Conservation (phyloP, 1,139 yeast species). For the Yamadazyma oceani region DNA sequence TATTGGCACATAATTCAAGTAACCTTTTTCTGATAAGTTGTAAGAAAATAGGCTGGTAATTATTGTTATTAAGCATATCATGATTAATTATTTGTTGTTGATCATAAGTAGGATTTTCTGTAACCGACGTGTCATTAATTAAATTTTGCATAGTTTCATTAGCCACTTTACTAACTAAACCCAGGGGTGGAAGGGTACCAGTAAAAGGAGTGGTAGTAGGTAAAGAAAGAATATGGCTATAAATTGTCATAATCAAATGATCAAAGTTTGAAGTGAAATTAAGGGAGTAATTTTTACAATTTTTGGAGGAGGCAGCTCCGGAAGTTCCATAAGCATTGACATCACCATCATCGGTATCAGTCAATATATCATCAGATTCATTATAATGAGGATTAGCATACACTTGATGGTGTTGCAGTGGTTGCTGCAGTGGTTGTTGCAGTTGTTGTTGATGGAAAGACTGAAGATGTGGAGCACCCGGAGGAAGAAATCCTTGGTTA, state of each 20-base stretch:
- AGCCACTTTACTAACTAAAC: constrained; percentile 44
- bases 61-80: constrained; percentile 33
- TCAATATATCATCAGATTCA: constrained; percentile 46
- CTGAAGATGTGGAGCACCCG: constrained; percentile 6
- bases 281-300: constrained; percentile 34
- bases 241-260: constrained; percentile 36
- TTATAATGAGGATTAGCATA: constrained; percentile 34
- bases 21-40: constrained; percentile 45
- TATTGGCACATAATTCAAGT: constrained; percentile 38
- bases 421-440: constrained; percentile 3
- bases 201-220: constrained; percentile 51
- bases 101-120: constrained; percentile 31
- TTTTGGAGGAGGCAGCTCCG: constrained; percentile 19
- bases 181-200: constrained; percentile 46
- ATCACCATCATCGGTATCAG: constrained; percentile 39
- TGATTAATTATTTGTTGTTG: constrained; percentile 32
- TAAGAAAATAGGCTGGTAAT: constrained; percentile 43
- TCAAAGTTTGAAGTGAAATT: constrained; percentile 40
- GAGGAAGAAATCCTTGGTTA: constrained; percentile 5
- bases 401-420: constrained; percentile 12
- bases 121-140: constrained; percentile 19
- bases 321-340: not conserved
- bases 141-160: constrained; percentile 39
- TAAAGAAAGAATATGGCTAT: constrained; percentile 36
- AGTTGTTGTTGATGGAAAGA: constrained; percentile 9